phyloP scores from a whole-genome alignment of 352 stramenopile genomes.

The Lagenidium sp. region DNA sequence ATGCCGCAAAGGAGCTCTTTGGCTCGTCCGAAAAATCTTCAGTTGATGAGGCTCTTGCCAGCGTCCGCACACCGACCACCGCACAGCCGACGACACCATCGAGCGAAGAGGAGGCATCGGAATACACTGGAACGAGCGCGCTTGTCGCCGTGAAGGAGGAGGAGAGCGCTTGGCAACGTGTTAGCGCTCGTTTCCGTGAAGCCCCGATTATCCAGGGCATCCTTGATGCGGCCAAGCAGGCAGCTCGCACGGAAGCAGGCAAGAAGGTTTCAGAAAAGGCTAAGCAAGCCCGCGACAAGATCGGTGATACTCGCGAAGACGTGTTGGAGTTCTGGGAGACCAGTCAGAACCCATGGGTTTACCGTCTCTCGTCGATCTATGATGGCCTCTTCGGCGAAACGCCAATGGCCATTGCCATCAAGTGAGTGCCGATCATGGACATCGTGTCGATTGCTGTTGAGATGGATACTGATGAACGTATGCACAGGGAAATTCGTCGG shows the following conservation, averaged over 20 bases:
- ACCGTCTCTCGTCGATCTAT: conserved; percentile 96
- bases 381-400: conserved; percentile 97
- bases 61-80: conserved; percentile 39
- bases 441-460: no score
- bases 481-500: conserved; percentile 85
- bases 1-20: conserved; percentile 72
- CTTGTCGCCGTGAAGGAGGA: conserved; percentile 89
- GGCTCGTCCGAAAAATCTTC: conserved; percentile 58
- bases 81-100: conserved; percentile 19
- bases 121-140: conserved; percentile 67
- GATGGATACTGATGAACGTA: neutral
- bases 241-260: conserved; percentile 63
- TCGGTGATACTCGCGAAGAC: conserved; percentile 75
- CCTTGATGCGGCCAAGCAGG: conserved; percentile 71
- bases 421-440: conserved; percentile 30
- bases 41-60: conserved; percentile 68
- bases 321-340: conserved; percentile 96
- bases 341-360: conserved; percentile 97
- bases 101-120: conserved; percentile 26
- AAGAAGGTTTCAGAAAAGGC: conserved; percentile 63
- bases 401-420: conserved; percentile 91
- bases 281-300: conserved; percentile 72
- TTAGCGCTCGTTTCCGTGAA: conserved; percentile 90
- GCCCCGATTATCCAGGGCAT: conserved; percentile 93
- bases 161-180: conserved; percentile 91